Percentiles rank a stretch among this genome's conserved stretches.
These are phyloP conservation scores for Picochlorum sp. DNA, from an alignment of 139 green algal genomes.

Conservation along the genomic window DNA sequence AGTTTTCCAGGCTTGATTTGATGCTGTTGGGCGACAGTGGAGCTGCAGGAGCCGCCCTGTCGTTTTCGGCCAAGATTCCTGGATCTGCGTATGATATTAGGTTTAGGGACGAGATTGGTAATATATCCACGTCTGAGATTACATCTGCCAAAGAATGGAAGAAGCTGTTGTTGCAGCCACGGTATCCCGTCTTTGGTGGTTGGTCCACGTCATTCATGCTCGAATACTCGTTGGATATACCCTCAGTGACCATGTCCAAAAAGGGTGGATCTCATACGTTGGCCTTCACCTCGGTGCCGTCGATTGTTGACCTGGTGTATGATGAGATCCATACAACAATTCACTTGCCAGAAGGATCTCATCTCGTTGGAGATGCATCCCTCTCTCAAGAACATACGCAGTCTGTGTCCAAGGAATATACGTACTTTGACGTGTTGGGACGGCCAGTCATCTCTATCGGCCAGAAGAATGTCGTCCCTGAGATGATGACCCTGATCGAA, in stretches of 20 bases:
- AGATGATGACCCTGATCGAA: slow-evolving; percentile 26
- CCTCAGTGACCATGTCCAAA: slow-evolving; percentile 17
- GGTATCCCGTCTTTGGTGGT: slow-evolving; percentile 79
- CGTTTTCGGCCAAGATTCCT: slow-evolving; percentile 51
- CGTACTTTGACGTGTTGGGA: slow-evolving; percentile 77
- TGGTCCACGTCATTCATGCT: slow-evolving; percentile 57
- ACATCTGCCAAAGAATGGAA: background rate
- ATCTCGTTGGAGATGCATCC: slow-evolving; percentile 23
- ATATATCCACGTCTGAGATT: slow-evolving; percentile 65
- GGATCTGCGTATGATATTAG: slow-evolving; percentile 53
- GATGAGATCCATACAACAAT: slow-evolving; percentile 50
- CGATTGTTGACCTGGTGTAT: slow-evolving; percentile 32
- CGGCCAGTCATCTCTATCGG: slow-evolving; percentile 73
- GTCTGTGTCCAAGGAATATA: slow-evolving; percentile 32
- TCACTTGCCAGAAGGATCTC: slow-evolving; percentile 70
- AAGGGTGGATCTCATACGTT: slow-evolving; percentile 13
- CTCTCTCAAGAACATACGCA: slow-evolving; percentile 4
- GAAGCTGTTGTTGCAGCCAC: slow-evolving; percentile 47
- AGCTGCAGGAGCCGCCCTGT: background rate
- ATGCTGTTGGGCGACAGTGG: slow-evolving; percentile 10
- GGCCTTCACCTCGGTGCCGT: background rate
- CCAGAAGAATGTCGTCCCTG: slow-evolving; percentile 50
- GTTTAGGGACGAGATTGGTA: slow-evolving; percentile 83
- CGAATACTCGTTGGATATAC: slow-evolving; percentile 68
- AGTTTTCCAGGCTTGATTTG: slow-evolving; percentile 56